Evolutionary conservation across 1,284 basidiomycete species (phyloP).

Genomic region (Sporisorium sorghi): DNA sequence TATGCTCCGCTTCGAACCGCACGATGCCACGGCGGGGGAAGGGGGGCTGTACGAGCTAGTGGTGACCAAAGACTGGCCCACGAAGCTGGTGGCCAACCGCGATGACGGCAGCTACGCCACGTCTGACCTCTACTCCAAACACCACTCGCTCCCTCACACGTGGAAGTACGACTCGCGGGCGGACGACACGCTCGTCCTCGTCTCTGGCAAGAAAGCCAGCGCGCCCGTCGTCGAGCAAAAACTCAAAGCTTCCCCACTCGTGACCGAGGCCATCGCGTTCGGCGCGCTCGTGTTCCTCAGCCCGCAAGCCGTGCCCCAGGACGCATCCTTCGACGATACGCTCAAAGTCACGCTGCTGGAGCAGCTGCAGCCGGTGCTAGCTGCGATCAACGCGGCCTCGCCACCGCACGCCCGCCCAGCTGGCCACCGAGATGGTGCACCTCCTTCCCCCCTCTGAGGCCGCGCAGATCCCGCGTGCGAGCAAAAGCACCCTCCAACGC

Average conservation of each 20-base stretch:
- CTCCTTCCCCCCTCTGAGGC: conserved; percentile 26
- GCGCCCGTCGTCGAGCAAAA: conserved; percentile 36
- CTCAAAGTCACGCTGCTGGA: conserved; percentile 20
- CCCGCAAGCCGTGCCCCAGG: conserved; percentile 13
- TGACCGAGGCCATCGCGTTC: conserved; percentile 55
- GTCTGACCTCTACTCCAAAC: conserved; percentile 48
- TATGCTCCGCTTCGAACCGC: conserved; percentile 44
- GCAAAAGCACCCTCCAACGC: conserved; percentile 58
- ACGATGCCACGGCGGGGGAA: conserved; percentile 10
- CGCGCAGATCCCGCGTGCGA: conserved; percentile 43
- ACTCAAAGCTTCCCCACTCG: conserved; percentile 26
- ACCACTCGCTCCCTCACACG: conserved; percentile 9
- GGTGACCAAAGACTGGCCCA: conserved; percentile 52
- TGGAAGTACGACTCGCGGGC: conserved; percentile 52
- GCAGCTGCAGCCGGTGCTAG: conserved; percentile 28
- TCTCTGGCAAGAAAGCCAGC: conserved; percentile 55
- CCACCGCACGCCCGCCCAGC: conserved; percentile 49
- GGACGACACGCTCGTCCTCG: conserved; percentile 57
- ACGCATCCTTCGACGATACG: conserved; percentile 6
- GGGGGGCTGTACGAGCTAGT: conserved; percentile 42
- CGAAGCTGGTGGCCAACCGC: conserved; percentile 54
- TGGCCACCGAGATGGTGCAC: conserved; percentile 48
- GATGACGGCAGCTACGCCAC: conserved; percentile 51
- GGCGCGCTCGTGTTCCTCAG: conserved; percentile 51
- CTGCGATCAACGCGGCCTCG: conserved; percentile 31